Base-by-base conservation (phyloP, 768 basidiomycete species). In the Mycena galericulata region DNA sequence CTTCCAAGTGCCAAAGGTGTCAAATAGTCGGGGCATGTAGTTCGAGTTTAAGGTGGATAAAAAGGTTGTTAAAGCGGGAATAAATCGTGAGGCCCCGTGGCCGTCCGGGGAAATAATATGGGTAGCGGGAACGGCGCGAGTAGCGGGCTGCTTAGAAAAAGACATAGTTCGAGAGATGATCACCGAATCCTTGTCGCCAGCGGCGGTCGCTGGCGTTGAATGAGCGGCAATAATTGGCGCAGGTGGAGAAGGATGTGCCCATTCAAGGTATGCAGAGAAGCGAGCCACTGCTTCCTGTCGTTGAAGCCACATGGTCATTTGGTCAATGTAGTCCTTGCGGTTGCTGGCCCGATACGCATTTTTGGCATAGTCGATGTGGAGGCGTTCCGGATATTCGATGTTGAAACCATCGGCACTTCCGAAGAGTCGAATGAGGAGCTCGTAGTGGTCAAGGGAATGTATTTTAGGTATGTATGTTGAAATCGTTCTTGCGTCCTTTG, bases 381-480 rank as follows among this genome's bases (percentile, higher is more conserved):
- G 41, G 5, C 47, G 47, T 15, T 49, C 54, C 17, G 54, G 54
- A 1, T 36, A 41, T 41, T 56, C 54, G 1, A 38, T 56, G 9
- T 56, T 41, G 47, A 49, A 49, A 3, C 47, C 47, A 14, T 49
- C 47, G 26, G 47, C 47, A 27, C 6, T 49, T 10, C 54, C 54
- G 15, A 56, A 56, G 26, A 56, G 54, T 3, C 36, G 54, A 17
- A 56, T 40, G 4, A 27, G 26, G 15, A 10, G 26, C 54, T 40
- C 36, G 24, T 56, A 56, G 14, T 56, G 54, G 14, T 56, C 38
- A 18, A 80, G 53, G 1, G 67, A 67, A 63, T 81, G 79, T 10
- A 80, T 41, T 66, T 83, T 83, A 7, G 79, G 77, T 17, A 83
- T n/a, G n/a, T n/a, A n/a, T 77, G 57, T 81, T 77, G 65, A 82